A percentile compares a stretch with the other conserved stretches of the same genome.
phyloP scores from a whole-genome alignment of 352 stramenopile genomes.

The Phytophthora ramorum region DNA sequence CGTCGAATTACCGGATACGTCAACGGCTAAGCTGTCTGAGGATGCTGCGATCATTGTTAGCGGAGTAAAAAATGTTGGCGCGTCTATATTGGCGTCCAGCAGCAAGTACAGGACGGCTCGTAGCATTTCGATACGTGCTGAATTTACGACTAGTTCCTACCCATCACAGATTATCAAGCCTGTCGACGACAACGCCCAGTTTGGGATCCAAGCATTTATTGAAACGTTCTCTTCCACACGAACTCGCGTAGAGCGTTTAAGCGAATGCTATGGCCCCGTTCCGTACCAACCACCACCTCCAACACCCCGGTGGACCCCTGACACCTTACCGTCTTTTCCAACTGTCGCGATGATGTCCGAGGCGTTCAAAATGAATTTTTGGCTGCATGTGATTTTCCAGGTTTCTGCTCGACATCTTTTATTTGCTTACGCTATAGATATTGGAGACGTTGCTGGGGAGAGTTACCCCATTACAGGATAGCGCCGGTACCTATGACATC shows the following conservation, averaged over 20 bases:
- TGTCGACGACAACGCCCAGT: background rate
- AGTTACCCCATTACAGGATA: background rate
- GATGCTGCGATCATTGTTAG: background rate
- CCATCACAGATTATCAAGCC: background rate
- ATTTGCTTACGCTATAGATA: slow-evolving; percentile 18
- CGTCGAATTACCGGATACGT: background rate
- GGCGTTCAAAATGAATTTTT: slow-evolving; percentile 35
- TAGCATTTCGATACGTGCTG: background rate
- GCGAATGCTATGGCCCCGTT: slow-evolving; percentile 17
- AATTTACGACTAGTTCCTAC: background rate
- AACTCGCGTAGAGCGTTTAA: slow-evolving; percentile 13
- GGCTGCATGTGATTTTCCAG: slow-evolving; percentile 38
- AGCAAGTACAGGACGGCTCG: too few species aligned
- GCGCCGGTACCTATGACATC: background rate
- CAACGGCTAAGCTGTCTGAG: background rate
- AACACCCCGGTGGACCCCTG: background rate
- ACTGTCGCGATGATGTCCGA: slow-evolving; percentile 17
- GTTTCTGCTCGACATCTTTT: slow-evolving; percentile 28
- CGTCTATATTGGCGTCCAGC: background rate
- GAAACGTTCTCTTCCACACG: background rate
- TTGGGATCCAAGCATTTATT: slow-evolving; percentile 23
- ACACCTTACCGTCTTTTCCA: slow-evolving; percentile 17
- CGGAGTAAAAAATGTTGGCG: background rate
- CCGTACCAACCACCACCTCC: background rate
- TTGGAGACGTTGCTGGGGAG: background rate